Conservation (phyloP, 2,329 filamentous ascomycete genomes). For the Verticillium isaacii region DNA sequence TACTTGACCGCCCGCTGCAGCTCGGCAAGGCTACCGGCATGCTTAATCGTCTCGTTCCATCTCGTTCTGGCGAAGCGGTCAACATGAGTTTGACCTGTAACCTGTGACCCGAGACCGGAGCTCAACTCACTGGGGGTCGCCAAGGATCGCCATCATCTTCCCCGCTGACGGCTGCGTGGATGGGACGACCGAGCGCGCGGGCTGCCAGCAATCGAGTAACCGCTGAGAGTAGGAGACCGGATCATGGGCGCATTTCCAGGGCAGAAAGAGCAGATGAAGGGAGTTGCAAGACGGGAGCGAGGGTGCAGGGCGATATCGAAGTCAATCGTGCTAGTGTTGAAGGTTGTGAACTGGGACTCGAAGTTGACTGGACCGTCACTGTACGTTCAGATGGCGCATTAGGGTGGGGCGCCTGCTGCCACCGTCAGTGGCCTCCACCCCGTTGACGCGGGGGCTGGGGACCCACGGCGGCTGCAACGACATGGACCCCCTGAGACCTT, state of each 20-base stretch:
- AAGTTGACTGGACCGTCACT: not conserved
- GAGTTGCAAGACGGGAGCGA: not conserved
- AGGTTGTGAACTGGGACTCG: not conserved
- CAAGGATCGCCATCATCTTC: not conserved
- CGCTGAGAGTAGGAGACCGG: not conserved
- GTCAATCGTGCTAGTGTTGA: not conserved
- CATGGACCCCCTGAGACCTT: not conserved
- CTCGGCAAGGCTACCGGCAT: constrained; percentile 53
- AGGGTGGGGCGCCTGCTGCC: not conserved
- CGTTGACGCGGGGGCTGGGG: not conserved
- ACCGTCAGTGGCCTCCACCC: not conserved
- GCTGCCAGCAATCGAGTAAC: not conserved
- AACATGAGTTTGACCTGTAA: not conserved
- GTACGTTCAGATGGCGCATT: not conserved
- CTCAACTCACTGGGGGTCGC: not conserved
- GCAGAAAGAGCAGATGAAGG: not conserved
- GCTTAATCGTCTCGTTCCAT: constrained; percentile 61
- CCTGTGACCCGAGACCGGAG: not conserved
- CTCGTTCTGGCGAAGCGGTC: constrained; percentile 42
- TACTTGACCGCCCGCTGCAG: constrained; percentile 61
- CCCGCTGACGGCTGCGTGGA: not conserved
- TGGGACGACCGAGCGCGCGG: not conserved
- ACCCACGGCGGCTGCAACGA: not conserved
- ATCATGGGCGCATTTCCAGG: not conserved
- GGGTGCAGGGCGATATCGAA: not conserved